A percentile compares a stretch with the other conserved stretches of the same genome.
phyloP scores from a whole-genome alignment of 75 land plant genomes.

The Ceratopteris richardii region DNA sequence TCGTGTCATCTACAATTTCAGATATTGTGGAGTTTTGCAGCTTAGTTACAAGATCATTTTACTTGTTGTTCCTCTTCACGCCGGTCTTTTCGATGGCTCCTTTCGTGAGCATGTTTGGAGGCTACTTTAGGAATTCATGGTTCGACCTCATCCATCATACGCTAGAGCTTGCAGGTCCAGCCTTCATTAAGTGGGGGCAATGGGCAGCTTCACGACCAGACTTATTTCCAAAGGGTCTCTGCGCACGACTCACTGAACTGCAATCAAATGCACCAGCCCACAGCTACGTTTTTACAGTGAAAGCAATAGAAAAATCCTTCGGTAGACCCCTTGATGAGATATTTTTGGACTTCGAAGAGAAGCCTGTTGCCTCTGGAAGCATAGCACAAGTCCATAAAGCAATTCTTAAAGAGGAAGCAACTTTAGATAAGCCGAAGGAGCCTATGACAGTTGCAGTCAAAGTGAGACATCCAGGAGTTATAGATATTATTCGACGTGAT shows the following conservation, averaged over 20 bases:
- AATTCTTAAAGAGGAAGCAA: slow-evolving; percentile 34
- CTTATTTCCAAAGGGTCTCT: too few relatives aligned
- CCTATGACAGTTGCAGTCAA: slow-evolving; percentile 75
- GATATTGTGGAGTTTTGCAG: slow-evolving; percentile 39
- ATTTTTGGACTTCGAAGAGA: slow-evolving; percentile 79
- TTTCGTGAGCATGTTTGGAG: slow-evolving; percentile 42
- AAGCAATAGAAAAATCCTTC: slow-evolving; percentile 60
- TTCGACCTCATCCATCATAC: slow-evolving; percentile 42
- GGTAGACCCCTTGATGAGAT: slow-evolving; percentile 58
- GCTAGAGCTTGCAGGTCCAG: slow-evolving; percentile 71
- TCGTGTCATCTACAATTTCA: slow-evolving; percentile 20
- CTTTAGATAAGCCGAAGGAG: slow-evolving; percentile 30
- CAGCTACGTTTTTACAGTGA: slow-evolving; percentile 34
- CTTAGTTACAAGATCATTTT: slow-evolving; percentile 38
- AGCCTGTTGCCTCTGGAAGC: slow-evolving; percentile 86
- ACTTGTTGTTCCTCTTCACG: slow-evolving; percentile 46
- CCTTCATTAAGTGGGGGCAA: slow-evolving; percentile 92
- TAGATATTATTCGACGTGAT: slow-evolving; percentile 62
- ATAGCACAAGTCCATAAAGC: slow-evolving; percentile 83
- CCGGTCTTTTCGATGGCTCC: slow-evolving; percentile 62
- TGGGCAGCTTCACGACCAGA: slow-evolving; percentile 94
- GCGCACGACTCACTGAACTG: slow-evolving; percentile 63
- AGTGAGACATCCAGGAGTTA: slow-evolving; percentile 83
- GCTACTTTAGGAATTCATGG: slow-evolving; percentile 47
- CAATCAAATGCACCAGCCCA: slow-evolving; percentile 73